Base-by-base conservation (phyloP, 1,284 basidiomycete species). In the Boletus semigastroideus region DNA sequence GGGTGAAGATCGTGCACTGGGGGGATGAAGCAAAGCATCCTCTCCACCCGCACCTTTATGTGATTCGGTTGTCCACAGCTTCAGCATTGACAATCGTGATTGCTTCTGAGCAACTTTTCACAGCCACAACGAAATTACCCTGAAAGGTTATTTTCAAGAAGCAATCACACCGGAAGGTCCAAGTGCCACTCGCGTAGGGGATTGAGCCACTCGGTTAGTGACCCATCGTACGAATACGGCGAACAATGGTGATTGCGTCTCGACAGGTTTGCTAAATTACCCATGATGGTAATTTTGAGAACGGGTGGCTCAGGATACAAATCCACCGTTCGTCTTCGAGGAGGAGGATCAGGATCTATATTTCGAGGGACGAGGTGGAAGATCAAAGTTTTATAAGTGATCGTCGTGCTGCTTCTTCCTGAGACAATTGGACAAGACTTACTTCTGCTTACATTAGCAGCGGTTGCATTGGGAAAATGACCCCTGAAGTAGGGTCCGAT, bases 191-290 rank as follows among this genome's bases (percentile, higher is more conserved):
- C 25, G 25, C 25, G 25, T 25, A 25, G 25, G 25, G 25, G 25
- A 25, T 25, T 25, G 25, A 25, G 25, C 25, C 25, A 25, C 63
- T 55, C 52, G 62, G 60, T 27, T 51, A 63, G 33, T 12, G 45
- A 17, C 31, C 25, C 27, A n/a, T 38, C 6, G 14, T 37, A 59
- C 60, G 20, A 42, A 63, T 48, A 38, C n/a, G 46, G 61, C 31
- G 45, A 44, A 52, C 49, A 51, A 31, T 0, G 8, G 25, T 42
- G 65, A 69, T 66, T 69, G 63, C 50, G 40, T 64, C 41, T 48
- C 37, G 12, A 45, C 52, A 67, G 45, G 53, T 51, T 55, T 56
- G 36, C 20, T 13, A 62, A 61, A 46, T 61, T 69, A 54, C 66
- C 58, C 45, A 43, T 5, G 49, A 46, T 45, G 47, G 62, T 43